phyloP scores from a whole-genome alignment of 2,329 filamentous ascomycete species.

The Aspergillus japonicus region DNA sequence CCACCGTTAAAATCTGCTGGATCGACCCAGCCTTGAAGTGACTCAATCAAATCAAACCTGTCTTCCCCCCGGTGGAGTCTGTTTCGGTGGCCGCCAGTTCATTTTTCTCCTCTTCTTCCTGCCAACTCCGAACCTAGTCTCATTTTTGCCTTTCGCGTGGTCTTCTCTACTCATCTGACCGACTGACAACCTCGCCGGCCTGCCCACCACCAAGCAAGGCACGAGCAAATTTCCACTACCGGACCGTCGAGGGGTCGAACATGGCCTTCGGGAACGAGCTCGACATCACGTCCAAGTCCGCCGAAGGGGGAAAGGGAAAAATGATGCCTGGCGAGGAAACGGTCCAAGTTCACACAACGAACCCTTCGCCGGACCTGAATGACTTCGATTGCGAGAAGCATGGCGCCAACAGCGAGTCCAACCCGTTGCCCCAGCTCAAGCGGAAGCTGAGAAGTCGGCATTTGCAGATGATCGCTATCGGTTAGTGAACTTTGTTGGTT shows the following conservation, averaged over 20 bases:
- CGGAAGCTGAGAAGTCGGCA: constrained; percentile 82
- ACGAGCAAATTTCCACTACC: neutral
- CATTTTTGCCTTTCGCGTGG: constrained; percentile 5
- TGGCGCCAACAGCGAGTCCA: constrained; percentile 49
- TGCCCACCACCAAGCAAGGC: neutral
- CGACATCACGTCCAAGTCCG: constrained; percentile 17
- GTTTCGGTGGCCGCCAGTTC: constrained; percentile 9
- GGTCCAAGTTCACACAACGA: constrained; percentile 22
- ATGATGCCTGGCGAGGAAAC: constrained; percentile 25
- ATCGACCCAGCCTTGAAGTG: constrained; percentile 4
- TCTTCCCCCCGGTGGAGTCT: constrained; percentile 15
- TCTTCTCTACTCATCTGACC: constrained; percentile 7
- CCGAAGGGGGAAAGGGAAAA: constrained; percentile 24
- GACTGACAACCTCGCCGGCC: neutral
- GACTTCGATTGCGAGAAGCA: constrained; percentile 41
- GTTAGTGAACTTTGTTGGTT: constrained; percentile 53
- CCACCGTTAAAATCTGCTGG: neutral
- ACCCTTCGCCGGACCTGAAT: constrained; percentile 16
- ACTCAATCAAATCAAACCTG: constrained; percentile 1
- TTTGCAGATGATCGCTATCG: constrained; percentile 98
- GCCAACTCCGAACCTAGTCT: neutral
- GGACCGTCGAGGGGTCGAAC: constrained; percentile 14
- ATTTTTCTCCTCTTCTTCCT: constrained; percentile 11
- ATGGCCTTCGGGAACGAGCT: constrained; percentile 27
- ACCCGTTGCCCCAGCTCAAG: constrained; percentile 64